phyloP scores from a whole-genome alignment of 2,329 filamentous ascomycete genomes.

The Coniosporium tulheliwenetii region DNA sequence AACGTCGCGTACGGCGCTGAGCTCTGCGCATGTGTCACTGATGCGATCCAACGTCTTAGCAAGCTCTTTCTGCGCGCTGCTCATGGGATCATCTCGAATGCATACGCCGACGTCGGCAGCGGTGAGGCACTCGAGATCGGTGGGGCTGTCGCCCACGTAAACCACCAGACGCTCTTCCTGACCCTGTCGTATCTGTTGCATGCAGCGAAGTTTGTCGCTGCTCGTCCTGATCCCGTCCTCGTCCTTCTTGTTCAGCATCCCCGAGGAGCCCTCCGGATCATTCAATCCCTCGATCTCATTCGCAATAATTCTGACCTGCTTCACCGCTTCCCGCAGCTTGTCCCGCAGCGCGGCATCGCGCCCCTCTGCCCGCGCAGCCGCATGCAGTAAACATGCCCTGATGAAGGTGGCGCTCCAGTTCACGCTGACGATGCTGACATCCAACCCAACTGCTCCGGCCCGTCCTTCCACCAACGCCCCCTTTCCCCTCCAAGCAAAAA shows the following conservation, averaged over 20 bases:
- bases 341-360: slow-evolving; percentile 1
- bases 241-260: slow-evolving; percentile 9
- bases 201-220: slow-evolving; percentile 20
- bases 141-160: slow-evolving; percentile 32
- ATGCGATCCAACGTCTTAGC: slow-evolving; percentile 17
- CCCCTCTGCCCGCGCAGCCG: background rate
- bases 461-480: background rate
- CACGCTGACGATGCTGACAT: slow-evolving; percentile 25
- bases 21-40: slow-evolving; percentile 10
- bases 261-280: slow-evolving; percentile 10
- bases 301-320: slow-evolving; percentile 10
- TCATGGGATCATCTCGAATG: slow-evolving; percentile 22
- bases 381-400: slow-evolving; percentile 6
- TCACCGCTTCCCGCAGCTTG: slow-evolving; percentile 3
- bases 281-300: slow-evolving; percentile 19
- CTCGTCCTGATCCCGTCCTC: slow-evolving; percentile 19
- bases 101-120: slow-evolving; percentile 31
- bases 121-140: slow-evolving; percentile 29
- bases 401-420: slow-evolving; percentile 33
- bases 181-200: slow-evolving; percentile 7
- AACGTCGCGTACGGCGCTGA: slow-evolving; percentile 6
- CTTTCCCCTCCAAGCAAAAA: slow-evolving; percentile 5
- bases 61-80: slow-evolving; percentile 17
- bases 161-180: slow-evolving; percentile 11
- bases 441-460: slow-evolving; percentile 1